Conservation (phyloP, 352 stramenopile genomes). For the Phytopythium aichiense region DNA sequence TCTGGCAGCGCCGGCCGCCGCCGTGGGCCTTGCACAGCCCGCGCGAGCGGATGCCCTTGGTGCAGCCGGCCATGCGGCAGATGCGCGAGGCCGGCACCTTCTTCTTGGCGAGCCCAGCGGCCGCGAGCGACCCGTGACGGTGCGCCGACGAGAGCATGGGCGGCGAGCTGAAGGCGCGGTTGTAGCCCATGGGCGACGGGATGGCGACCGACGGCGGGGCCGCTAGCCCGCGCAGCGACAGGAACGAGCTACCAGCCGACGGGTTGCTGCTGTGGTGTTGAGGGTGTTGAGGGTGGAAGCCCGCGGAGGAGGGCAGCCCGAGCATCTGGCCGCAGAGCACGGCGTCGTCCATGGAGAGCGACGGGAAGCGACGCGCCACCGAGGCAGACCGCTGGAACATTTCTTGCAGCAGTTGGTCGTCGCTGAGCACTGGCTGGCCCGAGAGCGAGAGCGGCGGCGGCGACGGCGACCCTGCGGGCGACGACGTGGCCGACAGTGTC, state of each 20-base stretch:
- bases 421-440: slow-evolving; percentile 18
- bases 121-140: neutral
- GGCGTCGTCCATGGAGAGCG: slow-evolving; percentile 11
- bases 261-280: too few relatives aligned
- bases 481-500: slow-evolving; percentile 5
- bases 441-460: slow-evolving; percentile 3
- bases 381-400: slow-evolving; percentile 40
- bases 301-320: slow-evolving; percentile 4
- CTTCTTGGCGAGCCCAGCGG: slow-evolving; percentile 30
- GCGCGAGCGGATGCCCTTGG: slow-evolving; percentile 77
- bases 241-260: neutral
- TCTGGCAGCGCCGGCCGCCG: slow-evolving; percentile 71
- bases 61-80: slow-evolving; percentile 70
- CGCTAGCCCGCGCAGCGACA: slow-evolving; percentile 15
- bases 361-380: slow-evolving; percentile 10
- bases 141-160: slow-evolving; percentile 23
- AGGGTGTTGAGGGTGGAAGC: neutral
- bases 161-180: slow-evolving; percentile 15
- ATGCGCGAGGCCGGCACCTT: slow-evolving; percentile 64
- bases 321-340: slow-evolving; percentile 14
- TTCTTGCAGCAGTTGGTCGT: slow-evolving; percentile 40
- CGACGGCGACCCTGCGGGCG: slow-evolving; percentile 7
- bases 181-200: slow-evolving; percentile 11
- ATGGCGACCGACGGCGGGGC: slow-evolving; percentile 12
- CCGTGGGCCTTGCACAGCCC: slow-evolving; percentile 85